A percentile compares a stretch with the other conserved stretches of the same genome.
phyloP scores from a whole-genome alignment of 768 basidiomycete genomes.

The Hygrophorus pudorinus region DNA sequence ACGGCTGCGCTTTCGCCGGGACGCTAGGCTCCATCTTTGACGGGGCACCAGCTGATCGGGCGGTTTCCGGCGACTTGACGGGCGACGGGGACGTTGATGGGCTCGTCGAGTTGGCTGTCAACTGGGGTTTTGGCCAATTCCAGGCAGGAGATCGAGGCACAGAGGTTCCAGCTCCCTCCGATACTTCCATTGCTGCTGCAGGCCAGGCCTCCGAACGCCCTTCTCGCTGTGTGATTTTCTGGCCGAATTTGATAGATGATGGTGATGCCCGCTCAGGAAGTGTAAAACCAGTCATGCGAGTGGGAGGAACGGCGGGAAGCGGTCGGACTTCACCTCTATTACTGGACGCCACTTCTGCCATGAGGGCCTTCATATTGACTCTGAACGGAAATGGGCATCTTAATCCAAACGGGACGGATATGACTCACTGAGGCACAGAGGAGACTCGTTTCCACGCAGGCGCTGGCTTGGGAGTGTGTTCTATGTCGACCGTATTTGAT shows the following conservation, averaged over 20 bases:
- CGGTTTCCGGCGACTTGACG: constrained; percentile 10
- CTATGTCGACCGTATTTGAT: constrained; percentile 8
- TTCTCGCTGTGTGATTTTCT: constrained; percentile 11
- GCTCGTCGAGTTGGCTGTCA: constrained; percentile 7
- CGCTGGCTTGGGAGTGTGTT: constrained; percentile 9
- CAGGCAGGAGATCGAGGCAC: too few relatives aligned
- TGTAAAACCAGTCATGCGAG: background rate
- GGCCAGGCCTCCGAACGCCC: background rate
- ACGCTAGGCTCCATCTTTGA: constrained; percentile 11
- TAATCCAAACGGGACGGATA: constrained; percentile 4
- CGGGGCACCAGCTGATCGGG: constrained; percentile 12
- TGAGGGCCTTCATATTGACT: constrained; percentile 76
- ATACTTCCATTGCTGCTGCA: too few relatives aligned
- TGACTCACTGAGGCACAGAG: constrained; percentile 38
- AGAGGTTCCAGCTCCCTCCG: too few relatives aligned
- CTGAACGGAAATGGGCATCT: constrained; percentile 26
- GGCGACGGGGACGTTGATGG: background rate
- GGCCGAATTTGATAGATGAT: constrained; percentile 2
- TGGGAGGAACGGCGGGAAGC: constrained; percentile 8
- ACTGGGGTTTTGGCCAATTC: background rate
- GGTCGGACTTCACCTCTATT: background rate
- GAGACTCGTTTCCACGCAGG: constrained; percentile 41
- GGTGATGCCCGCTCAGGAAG: too few relatives aligned
- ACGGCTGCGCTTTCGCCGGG: constrained; percentile 2
- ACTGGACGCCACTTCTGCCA: constrained; percentile 52